Evolutionary conservation across 257 asterid genomes (phyloP).

Genomic region (Solanum raphanifolium): DNA sequence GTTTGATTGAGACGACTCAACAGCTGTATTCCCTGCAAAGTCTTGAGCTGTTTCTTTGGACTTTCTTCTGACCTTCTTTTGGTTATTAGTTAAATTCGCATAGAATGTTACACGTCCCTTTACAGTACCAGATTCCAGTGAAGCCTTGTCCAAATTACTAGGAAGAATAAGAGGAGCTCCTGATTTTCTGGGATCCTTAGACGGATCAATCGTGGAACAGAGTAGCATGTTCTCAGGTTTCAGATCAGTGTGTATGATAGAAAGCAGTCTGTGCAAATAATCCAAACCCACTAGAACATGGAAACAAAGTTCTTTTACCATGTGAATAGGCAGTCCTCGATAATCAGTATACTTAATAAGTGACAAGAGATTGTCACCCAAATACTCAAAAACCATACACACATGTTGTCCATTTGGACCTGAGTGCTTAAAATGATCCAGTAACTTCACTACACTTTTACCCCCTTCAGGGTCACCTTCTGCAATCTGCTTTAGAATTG

Average conservation of each 20-base stretch:
- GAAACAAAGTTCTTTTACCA: constrained; percentile 79
- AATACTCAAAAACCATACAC: constrained; percentile 87
- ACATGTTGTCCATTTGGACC: constrained; percentile 95
- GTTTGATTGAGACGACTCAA: background rate
- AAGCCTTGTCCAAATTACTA: constrained; percentile 34
- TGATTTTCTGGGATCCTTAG: constrained; percentile 66
- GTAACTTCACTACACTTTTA: constrained; percentile 77
- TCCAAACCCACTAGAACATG: constrained; percentile 80
- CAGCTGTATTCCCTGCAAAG: constrained; percentile 36
- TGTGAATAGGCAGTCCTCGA: constrained; percentile 63
- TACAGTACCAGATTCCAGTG: constrained; percentile 30
- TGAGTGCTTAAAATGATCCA: constrained; percentile 90
- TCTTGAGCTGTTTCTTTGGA: constrained; percentile 64
- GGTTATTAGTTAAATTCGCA: constrained; percentile 64
- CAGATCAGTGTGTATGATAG: constrained; percentile 92
- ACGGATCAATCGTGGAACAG: constrained; percentile 56
- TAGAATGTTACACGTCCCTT: constrained; percentile 35
- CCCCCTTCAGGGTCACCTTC: constrained; percentile 80
- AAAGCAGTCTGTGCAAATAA: constrained; percentile 77
- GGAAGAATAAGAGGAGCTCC: constrained; percentile 51
- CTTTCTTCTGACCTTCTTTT: constrained; percentile 56
- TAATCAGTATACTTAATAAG: constrained; percentile 74
- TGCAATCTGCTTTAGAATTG: constrained; percentile 70
- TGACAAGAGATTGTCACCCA: constrained; percentile 86
- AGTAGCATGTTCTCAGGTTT: constrained; percentile 91